Percentiles rank a stretch among this genome's conserved stretches.
Conservation (phyloP, 2,329 filamentous ascomycete species). For the Aspergillaceae sp. region DNA sequence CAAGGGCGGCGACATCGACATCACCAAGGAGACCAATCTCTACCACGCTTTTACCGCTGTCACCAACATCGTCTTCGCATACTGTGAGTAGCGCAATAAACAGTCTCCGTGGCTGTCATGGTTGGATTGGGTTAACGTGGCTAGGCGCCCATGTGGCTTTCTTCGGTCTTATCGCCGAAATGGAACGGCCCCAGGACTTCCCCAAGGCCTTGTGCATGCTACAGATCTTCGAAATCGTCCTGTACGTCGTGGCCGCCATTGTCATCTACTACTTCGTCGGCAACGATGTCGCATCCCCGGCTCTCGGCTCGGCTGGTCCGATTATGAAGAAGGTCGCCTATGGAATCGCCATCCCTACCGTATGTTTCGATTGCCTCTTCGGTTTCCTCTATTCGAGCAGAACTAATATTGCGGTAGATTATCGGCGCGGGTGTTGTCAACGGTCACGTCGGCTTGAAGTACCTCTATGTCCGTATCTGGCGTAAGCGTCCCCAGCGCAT, state of each 20-base stretch:
- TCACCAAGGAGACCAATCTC: constrained; percentile 38
- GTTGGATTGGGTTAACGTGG: background rate
- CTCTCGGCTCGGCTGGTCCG: constrained; percentile 53
- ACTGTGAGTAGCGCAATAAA: constrained; percentile 30
- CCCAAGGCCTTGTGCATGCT: constrained; percentile 54
- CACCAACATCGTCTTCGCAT: constrained; percentile 63
- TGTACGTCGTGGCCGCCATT: constrained; percentile 59
- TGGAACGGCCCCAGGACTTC: constrained; percentile 53
- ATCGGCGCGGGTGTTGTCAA: constrained; percentile 63
- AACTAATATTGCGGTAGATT: constrained; percentile 33
- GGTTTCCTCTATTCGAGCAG: background rate
- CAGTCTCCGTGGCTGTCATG: background rate
- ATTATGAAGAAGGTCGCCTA: constrained; percentile 56
- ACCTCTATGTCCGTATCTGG: constrained; percentile 57
- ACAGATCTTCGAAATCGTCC: constrained; percentile 48
- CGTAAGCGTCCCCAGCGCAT: constrained; percentile 46
- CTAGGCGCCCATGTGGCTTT: constrained; percentile 54
- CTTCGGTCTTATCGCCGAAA: constrained; percentile 57
- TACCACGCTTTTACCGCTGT: constrained; percentile 52
- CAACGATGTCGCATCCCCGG: constrained; percentile 52
- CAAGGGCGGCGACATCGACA: constrained; percentile 30
- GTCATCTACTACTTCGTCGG: constrained; percentile 63
- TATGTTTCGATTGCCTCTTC: constrained; percentile 9
- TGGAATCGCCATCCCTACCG: constrained; percentile 58
- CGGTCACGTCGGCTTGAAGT: constrained; percentile 56